phyloP scores from a whole-genome alignment of 2,329 filamentous ascomycete genomes.

The Didymella pomorum region DNA sequence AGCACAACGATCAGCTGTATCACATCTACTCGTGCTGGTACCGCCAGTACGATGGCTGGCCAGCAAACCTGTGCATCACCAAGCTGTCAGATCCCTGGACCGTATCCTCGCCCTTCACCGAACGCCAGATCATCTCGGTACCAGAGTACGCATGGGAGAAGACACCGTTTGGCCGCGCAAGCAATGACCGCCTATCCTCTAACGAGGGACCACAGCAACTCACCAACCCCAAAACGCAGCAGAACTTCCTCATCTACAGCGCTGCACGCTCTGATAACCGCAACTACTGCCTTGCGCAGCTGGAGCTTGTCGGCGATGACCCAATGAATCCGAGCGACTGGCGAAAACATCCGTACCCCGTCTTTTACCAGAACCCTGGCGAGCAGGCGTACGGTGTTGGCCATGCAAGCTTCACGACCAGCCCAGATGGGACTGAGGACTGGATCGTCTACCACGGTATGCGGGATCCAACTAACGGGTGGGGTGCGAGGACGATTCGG shows the following conservation, averaged over 20 bases:
- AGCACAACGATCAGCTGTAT: conserved; percentile 49
- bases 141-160: conserved; percentile 61
- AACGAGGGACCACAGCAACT: conserved; percentile 63
- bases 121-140: conserved; percentile 58
- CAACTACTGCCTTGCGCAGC: conserved; percentile 62
- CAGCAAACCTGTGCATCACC: conserved; percentile 62
- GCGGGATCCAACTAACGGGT: conserved; percentile 57
- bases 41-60: conserved; percentile 58
- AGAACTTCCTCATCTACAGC: conserved; percentile 60
- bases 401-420: conserved; percentile 60
- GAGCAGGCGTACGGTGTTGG: conserved; percentile 59
- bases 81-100: conserved; percentile 59
- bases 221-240: conserved; percentile 56
- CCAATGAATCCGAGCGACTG: conserved; percentile 60
- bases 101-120: conserved; percentile 55
- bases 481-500: conserved; percentile 58
- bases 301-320: conserved; percentile 59
- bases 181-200: conserved; percentile 57
- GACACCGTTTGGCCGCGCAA: conserved; percentile 58
- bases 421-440: conserved; percentile 57
- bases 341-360: conserved; percentile 56
- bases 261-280: conserved; percentile 61
- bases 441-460: conserved; percentile 65
- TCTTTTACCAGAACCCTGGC: conserved; percentile 60
- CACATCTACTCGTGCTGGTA: conserved; percentile 54